Conservation (phyloP, 2,329 filamentous ascomycete genomes). For the Pestalotiopsis sp. region DNA sequence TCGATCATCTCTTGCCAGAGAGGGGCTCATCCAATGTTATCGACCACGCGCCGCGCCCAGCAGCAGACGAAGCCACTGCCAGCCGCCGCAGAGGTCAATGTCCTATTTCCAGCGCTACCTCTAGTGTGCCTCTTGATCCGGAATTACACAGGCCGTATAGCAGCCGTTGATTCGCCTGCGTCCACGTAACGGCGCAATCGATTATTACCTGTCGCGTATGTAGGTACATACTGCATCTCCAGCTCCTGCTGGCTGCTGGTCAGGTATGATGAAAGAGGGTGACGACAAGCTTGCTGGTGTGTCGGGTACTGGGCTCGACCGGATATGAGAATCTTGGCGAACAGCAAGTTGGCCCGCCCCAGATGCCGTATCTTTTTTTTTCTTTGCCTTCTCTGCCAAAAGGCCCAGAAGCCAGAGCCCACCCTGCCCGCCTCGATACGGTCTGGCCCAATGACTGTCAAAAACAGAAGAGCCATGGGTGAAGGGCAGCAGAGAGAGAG, state of each 20-base stretch:
- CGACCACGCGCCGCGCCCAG: neutral
- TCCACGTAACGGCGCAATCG: neutral
- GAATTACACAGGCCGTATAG: neutral
- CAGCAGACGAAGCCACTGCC: neutral
- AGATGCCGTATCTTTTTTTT: neutral
- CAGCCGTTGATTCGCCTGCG: neutral
- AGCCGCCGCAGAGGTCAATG: neutral
- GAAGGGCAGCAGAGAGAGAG: neutral
- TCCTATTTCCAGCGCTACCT: neutral
- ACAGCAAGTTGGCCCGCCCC: neutral
- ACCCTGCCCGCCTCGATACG: neutral
- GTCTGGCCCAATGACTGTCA: neutral
- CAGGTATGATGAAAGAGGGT: neutral
- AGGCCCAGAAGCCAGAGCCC: neutral
- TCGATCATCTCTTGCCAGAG: neutral
- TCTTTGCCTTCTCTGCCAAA: neutral
- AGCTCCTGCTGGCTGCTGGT: neutral
- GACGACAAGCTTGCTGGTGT: neutral
- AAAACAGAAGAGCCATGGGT: neutral
- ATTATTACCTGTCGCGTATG: neutral
- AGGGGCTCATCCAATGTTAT: neutral
- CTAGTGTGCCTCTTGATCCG: neutral
- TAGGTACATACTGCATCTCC: neutral
- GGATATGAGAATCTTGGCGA: conserved; percentile 1
- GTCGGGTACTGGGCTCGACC: neutral